A percentile compares a stretch with the other conserved stretches of the same genome.
phyloP scores from a whole-genome alignment of 371 early-diverging fungal genomes.

The Mucor saturninus region DNA sequence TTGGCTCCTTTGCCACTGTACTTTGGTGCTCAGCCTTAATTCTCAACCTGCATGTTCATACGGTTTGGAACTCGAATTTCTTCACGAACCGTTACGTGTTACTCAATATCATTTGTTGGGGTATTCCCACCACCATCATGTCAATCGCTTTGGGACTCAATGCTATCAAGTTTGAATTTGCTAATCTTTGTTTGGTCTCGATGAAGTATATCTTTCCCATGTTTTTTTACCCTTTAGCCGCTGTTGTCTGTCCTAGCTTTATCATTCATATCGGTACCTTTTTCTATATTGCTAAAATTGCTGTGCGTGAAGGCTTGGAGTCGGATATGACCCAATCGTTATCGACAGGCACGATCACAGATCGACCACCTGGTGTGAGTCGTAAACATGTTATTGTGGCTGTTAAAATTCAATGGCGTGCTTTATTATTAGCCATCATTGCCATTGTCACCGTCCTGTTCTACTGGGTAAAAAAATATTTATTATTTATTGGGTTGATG shows the following conservation, averaged over 20 bases:
- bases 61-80: constrained; percentile 71
- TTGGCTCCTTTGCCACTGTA: constrained; percentile 60
- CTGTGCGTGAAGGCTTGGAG: constrained; percentile 50
- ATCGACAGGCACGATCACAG: constrained; percentile 36
- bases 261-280: constrained; percentile 66
- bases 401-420: constrained; percentile 75
- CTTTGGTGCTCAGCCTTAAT: constrained; percentile 70
- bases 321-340: constrained; percentile 58
- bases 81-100: constrained; percentile 60
- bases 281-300: constrained; percentile 64
- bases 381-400: constrained; percentile 63
- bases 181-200: constrained; percentile 62
- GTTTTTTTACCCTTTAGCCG: constrained; percentile 69
- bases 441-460: constrained; percentile 56
- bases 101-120: constrained; percentile 69
- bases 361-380: constrained; percentile 41
- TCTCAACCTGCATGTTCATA: constrained; percentile 67
- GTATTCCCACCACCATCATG: constrained; percentile 59
- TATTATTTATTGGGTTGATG: background rate
- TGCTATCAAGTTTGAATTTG: constrained; percentile 65
- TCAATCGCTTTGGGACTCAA: constrained; percentile 54
- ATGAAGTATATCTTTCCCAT: constrained; percentile 55
- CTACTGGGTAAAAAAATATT: constrained; percentile 50
- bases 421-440: constrained; percentile 61
- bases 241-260: constrained; percentile 63